Evolutionary conservation across 805 yeast species (phyloP).

Genomic region (Suhomyces canberraensis): DNA sequence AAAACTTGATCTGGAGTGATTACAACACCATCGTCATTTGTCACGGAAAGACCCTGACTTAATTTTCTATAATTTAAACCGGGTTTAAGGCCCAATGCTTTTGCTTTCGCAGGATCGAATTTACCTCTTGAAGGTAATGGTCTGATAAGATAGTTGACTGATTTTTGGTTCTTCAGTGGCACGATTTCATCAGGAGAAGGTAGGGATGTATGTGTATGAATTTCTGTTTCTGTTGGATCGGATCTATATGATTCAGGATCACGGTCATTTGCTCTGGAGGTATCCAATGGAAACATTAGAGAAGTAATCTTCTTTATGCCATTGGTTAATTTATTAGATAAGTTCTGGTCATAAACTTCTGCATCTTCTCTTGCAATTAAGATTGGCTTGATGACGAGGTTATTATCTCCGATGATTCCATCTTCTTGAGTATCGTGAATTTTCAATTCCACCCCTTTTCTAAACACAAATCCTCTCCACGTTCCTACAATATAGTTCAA

Average conservation of each 20-base stretch:
- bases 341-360: neutral
- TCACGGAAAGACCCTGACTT: conserved; percentile 57
- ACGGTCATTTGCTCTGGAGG: conserved; percentile 33
- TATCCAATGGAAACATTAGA: conserved; percentile 58
- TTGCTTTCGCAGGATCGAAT: conserved; percentile 66
- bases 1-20: conserved; percentile 71
- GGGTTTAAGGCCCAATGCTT: conserved; percentile 62
- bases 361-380: conserved; percentile 17
- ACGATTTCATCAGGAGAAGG: conserved; percentile 20
- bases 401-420: conserved; percentile 31
- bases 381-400: conserved; percentile 38
- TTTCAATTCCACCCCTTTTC: conserved; percentile 61
- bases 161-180: conserved; percentile 33
- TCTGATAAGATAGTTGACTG: conserved; percentile 68
- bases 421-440: conserved; percentile 30
- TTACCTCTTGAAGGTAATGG: conserved; percentile 72
- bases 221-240: conserved; percentile 36
- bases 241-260: conserved; percentile 36
- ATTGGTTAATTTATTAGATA: neutral
- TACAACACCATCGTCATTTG: conserved; percentile 53
- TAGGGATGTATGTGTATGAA: conserved; percentile 36
- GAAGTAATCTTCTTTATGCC: conserved; percentile 39
- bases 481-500: conserved; percentile 58
- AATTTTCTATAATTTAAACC: conserved; percentile 59
- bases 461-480: conserved; percentile 84